Evolutionary conservation across 169 alveolate species (phyloP).

Genomic region (Cryptosporidium xiaoi): DNA sequence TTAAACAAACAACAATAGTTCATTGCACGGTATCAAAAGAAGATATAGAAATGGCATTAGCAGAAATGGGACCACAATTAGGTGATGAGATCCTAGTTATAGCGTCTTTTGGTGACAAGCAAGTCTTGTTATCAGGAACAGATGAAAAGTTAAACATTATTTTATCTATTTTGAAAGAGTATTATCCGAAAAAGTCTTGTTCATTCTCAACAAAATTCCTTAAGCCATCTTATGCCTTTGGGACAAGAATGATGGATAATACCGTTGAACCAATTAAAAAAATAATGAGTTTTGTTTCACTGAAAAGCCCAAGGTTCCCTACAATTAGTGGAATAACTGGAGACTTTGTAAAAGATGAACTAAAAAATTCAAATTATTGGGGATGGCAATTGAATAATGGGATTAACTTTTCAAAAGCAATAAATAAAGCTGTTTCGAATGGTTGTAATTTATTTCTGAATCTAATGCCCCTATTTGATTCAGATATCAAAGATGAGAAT

Average conservation of each 20-base stretch:
- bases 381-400: slow-evolving; percentile 55
- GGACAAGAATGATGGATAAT: slow-evolving; percentile 15
- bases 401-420: slow-evolving; percentile 1
- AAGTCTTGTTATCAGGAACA: slow-evolving; percentile 77
- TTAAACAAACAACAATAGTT: slow-evolving; percentile 73
- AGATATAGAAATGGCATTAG: slow-evolving; percentile 82
- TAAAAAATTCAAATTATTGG: slow-evolving; percentile 50
- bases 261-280: slow-evolving; percentile 76
- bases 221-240: slow-evolving; percentile 13
- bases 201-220: slow-evolving; percentile 18
- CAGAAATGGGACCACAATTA: slow-evolving; percentile 81
- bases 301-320: slow-evolving; percentile 75
- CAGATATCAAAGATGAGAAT: slow-evolving; percentile 6
- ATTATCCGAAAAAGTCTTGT: not conserved
- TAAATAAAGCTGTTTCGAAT: slow-evolving; percentile 19
- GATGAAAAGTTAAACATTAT: slow-evolving; percentile 78
- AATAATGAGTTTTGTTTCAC: slow-evolving; percentile 74
- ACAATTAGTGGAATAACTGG: slow-evolving; percentile 80
- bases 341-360: slow-evolving; percentile 41
- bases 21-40: slow-evolving; percentile 78
- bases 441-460: slow-evolving; percentile 13
- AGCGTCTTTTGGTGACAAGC: slow-evolving; percentile 76
- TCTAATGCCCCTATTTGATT: slow-evolving; percentile 22
- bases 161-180: slow-evolving; percentile 71
- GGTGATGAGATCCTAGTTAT: slow-evolving; percentile 71